These are phyloP conservation scores for Tetracladium setigerum DNA, from an alignment of 495 filamentous ascomycete species.

Conservation along the genomic window DNA sequence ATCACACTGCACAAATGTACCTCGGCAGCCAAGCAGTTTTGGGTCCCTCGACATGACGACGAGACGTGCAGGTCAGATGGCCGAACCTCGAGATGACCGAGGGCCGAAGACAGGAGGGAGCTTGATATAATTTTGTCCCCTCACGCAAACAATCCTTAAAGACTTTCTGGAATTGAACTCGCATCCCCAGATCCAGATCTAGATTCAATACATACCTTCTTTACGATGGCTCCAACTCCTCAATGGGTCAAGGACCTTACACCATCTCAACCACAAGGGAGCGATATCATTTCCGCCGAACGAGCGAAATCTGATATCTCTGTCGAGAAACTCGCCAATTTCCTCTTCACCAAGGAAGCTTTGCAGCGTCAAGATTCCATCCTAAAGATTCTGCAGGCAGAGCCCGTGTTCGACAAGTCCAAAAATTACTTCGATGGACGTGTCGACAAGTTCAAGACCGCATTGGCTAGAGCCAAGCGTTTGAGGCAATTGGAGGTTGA, in stretches of 20 bases:
- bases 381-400: conserved; percentile 45
- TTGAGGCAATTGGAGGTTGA: conserved; percentile 53
- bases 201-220: neutral
- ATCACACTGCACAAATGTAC: no score
- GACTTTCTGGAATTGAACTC: no score
- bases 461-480: conserved; percentile 56
- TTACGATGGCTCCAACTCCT: conserved; percentile 27
- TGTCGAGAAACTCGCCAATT: conserved; percentile 47
- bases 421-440: conserved; percentile 60
- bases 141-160: neutral
- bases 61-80: neutral
- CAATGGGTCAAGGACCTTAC: conserved; percentile 59
- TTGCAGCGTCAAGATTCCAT: conserved; percentile 46
- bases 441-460: conserved; percentile 53
- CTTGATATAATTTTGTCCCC: conserved; percentile 3
- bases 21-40: no score
- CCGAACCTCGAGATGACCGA: conserved; percentile 5
- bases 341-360: conserved; percentile 51
- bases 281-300: conserved; percentile 51
- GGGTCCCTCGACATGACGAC: neutral
- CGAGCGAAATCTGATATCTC: conserved; percentile 46
- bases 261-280: conserved; percentile 52
- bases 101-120: conserved; percentile 13
- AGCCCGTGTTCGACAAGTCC: conserved; percentile 62
- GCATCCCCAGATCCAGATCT: no score